A percentile compares a stretch with the other conserved stretches of the same genome.
Evolutionary conservation across 345 rosid species (phyloP).

Genomic region (Geranium brycei): DNA sequence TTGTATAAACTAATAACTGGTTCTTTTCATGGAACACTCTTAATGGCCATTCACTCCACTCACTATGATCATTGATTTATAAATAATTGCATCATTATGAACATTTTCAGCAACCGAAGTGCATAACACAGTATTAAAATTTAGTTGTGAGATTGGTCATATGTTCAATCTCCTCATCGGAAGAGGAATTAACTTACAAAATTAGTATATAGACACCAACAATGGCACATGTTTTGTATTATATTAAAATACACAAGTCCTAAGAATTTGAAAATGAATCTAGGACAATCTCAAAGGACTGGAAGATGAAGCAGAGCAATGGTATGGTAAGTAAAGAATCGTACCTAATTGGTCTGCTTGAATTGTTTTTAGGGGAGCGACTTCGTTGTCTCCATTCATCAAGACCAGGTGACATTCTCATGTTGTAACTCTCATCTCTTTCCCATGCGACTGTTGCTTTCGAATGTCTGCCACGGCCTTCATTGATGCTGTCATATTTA

Average conservation of each 20-base stretch:
- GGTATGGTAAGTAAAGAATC: not conserved
- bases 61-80: too few species aligned
- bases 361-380: conserved; percentile 51
- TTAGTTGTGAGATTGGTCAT: too few species aligned
- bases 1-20: too few species aligned
- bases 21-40: not conserved
- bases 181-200: not conserved
- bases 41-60: not conserved
- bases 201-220: not conserved
- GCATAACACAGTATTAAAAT: too few species aligned
- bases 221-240: not conserved
- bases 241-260: not conserved
- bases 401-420: conserved; percentile 66
- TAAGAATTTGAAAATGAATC: not conserved
- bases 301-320: not conserved
- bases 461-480: conserved; percentile 18
- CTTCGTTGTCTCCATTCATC: conserved; percentile 58
- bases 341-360: conserved; percentile 48
- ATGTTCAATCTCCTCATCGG: too few species aligned
- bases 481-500: conserved; percentile 27
- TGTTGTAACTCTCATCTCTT: conserved; percentile 37
- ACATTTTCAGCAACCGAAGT: too few species aligned
- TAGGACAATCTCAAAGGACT: not conserved
- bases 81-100: not conserved
- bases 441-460: conserved; percentile 23